Percentiles rank a stretch among this genome's conserved stretches.
Conservation (phyloP, 306 rosid genomes). For the Gastrolobium bilobum region DNA sequence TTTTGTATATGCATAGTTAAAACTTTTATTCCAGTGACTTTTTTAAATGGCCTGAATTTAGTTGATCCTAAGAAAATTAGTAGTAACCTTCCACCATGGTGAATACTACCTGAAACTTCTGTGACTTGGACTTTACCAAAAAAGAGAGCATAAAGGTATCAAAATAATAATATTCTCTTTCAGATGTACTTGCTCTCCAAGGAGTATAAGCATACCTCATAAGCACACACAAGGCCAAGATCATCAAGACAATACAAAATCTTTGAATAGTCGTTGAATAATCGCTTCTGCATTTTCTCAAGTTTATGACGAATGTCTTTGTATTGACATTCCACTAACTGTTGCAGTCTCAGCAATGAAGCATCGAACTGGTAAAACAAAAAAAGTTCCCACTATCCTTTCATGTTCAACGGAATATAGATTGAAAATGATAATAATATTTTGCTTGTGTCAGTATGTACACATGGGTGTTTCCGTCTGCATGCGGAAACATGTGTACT, state of each 20-base stretch:
- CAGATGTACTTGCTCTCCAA: neutral
- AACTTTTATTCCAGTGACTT: neutral
- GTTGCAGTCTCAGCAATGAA: slow-evolving; percentile 51
- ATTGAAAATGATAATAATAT: neutral
- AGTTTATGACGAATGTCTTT: slow-evolving; percentile 58
- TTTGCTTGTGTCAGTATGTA: neutral
- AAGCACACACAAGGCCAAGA: slow-evolving; percentile 73
- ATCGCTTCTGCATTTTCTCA: slow-evolving; percentile 54
- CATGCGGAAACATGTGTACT: neutral
- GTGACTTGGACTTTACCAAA: neutral
- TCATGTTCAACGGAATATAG: neutral
- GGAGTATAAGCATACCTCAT: slow-evolving; percentile 63
- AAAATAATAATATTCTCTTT: neutral
- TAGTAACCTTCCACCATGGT: neutral
- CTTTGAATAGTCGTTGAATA: slow-evolving; percentile 62
- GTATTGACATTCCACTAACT: slow-evolving; percentile 48
- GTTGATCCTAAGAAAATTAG: neutral
- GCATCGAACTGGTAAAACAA: slow-evolving; percentile 60
- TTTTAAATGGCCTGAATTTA: neutral
- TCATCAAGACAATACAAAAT: slow-evolving; percentile 74
- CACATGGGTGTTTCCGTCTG: neutral
- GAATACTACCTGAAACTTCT: neutral
- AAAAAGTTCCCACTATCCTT: slow-evolving; percentile 24
- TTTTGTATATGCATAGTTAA: neutral
- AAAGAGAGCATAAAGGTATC: neutral